Evolutionary conservation across 179 eudicot species (phyloP).

Genomic region (Sideroxylon spinosum): DNA sequence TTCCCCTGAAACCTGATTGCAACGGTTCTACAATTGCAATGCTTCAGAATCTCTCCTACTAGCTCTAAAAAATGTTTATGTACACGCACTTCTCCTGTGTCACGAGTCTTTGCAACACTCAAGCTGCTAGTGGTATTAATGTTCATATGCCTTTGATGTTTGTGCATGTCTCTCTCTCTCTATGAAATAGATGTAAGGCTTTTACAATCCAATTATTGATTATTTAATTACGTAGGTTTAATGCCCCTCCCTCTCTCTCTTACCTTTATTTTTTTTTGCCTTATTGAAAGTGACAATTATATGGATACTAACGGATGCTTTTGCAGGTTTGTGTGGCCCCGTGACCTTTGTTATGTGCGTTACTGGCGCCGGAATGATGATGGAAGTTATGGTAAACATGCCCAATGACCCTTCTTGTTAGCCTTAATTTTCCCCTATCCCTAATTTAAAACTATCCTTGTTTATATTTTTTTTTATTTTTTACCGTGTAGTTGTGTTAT

Average conservation of each 20-base stretch:
- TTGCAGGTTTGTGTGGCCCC: conserved; percentile 95
- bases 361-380: conserved; percentile 99
- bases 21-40: neutral
- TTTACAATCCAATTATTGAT: neutral
- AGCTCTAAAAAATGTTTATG: conserved; percentile 1
- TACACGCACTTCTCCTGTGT: neutral
- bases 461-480: conserved; percentile 12
- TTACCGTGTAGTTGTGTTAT: conserved; percentile 78
- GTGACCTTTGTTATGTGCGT: conserved; percentile 97
- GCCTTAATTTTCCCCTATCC: conserved; percentile 10
- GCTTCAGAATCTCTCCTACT: neutral
- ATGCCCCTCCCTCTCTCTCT: neutral
- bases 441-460: neutral
- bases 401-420: conserved; percentile 8
- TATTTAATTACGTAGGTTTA: neutral
- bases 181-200: neutral
- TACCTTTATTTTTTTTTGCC: neutral
- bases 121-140: neutral
- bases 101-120: neutral
- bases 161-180: conserved; percentile 1
- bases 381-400: conserved; percentile 86
- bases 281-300: conserved; percentile 13
- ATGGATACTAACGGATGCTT: conserved; percentile 6
- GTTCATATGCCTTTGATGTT: conserved; percentile 2
- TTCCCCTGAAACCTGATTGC: neutral